These are phyloP conservation scores for Metschnikowia lochheadii DNA, from an alignment of 805 yeast species.

Conservation along the genomic window DNA sequence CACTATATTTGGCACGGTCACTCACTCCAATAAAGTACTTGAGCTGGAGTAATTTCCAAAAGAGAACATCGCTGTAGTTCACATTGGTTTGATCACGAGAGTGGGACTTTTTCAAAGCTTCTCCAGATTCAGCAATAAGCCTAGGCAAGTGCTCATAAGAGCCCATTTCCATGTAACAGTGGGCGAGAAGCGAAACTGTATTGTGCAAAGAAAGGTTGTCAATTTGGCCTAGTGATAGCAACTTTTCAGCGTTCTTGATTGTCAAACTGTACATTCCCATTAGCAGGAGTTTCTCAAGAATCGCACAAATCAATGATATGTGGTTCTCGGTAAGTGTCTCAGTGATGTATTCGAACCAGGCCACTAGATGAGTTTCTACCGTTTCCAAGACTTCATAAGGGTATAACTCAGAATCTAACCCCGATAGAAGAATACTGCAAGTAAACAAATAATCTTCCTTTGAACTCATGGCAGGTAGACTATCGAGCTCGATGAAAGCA, in stretches of 20 bases:
- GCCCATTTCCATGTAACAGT: constrained; percentile 5
- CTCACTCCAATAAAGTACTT: constrained; percentile 21
- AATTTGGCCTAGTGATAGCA: neutral
- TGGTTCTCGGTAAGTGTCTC: neutral
- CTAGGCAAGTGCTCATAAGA: constrained; percentile 12
- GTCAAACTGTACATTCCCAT: constrained; percentile 7
- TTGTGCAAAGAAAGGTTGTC: neutral
- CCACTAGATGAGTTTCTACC: neutral
- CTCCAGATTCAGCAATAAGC: constrained; percentile 15
- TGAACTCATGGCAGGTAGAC: neutral
- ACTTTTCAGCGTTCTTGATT: neutral
- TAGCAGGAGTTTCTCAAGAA: constrained; percentile 3
- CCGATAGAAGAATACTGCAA: neutral
- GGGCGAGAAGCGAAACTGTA: constrained; percentile 6
- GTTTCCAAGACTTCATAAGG: neutral
- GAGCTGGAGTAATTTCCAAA: constrained; percentile 29
- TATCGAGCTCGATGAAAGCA: constrained; percentile 4
- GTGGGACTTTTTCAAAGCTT: constrained; percentile 4
- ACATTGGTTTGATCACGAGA: neutral
- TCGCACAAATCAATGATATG: neutral
- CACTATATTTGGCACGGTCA: constrained; percentile 19
- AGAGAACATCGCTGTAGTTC: constrained; percentile 15
- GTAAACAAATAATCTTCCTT: neutral
- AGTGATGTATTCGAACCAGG: constrained; percentile 3
- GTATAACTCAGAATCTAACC: neutral